phyloP scores from a whole-genome alignment of 768 basidiomycete species.

The Lactarius vividus region DNA sequence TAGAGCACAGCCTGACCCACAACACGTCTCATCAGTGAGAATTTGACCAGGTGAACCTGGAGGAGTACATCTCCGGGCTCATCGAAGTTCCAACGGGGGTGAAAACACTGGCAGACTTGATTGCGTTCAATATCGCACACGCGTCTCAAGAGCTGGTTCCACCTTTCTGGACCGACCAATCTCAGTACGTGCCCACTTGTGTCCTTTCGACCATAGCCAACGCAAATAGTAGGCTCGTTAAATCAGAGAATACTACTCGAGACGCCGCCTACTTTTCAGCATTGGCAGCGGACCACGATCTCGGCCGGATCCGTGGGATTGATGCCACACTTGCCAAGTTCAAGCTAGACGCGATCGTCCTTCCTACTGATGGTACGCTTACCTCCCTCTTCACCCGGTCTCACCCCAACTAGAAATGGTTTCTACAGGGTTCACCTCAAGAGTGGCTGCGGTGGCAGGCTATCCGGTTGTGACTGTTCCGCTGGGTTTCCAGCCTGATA shows the following conservation, averaged over 20 bases:
- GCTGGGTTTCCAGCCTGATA: slow-evolving; percentile 30
- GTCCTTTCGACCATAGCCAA: neutral
- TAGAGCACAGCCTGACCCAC: neutral
- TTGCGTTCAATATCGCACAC: slow-evolving; percentile 54
- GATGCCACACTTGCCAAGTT: slow-evolving; percentile 35
- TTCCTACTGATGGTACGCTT: slow-evolving; percentile 35
- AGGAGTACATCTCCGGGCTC: slow-evolving; percentile 47
- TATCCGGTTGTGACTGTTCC: slow-evolving; percentile 31
- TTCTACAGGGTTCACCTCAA: slow-evolving; percentile 22
- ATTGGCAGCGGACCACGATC: slow-evolving; percentile 34
- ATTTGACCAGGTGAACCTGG: slow-evolving; percentile 48
- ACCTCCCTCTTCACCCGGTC: neutral
- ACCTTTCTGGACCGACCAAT: slow-evolving; percentile 39
- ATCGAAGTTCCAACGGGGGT: slow-evolving; percentile 56
- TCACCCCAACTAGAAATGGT: neutral
- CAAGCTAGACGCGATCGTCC: slow-evolving; percentile 36
- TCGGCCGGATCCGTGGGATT: slow-evolving; percentile 37
- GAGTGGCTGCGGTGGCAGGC: slow-evolving; percentile 28
- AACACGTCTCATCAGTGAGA: neutral
- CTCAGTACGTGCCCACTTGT: slow-evolving; percentile 30
- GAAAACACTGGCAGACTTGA: slow-evolving; percentile 53
- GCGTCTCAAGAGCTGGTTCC: slow-evolving; percentile 45
- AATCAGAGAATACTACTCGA: slow-evolving; percentile 30
- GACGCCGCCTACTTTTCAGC: slow-evolving; percentile 35
- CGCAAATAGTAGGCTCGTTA: slow-evolving; percentile 30